These are phyloP conservation scores for Sodiomyces alkalinus DNA, from an alignment of 2,329 filamentous ascomycete genomes.

Conservation along the genomic window DNA sequence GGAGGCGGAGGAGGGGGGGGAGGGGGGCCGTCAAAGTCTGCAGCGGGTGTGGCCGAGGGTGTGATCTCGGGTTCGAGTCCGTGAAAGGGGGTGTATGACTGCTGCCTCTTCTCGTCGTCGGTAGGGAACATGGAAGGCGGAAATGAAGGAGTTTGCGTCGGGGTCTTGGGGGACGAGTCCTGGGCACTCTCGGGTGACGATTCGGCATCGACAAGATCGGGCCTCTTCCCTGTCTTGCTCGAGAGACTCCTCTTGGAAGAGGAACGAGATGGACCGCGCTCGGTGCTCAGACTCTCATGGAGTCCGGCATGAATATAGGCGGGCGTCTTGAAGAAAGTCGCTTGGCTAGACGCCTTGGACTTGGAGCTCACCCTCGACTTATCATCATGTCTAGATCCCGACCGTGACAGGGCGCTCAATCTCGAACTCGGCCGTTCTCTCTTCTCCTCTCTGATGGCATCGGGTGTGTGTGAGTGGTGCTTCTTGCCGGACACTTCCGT, in stretches of 20 bases:
- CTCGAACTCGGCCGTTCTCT: conserved; percentile 26
- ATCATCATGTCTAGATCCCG: conserved; percentile 30
- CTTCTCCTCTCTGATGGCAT: conserved; percentile 10
- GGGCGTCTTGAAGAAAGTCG: conserved; percentile 31
- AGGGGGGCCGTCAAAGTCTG: conserved; percentile 21
- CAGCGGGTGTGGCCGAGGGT: conserved; percentile 23
- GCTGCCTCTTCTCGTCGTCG: conserved; percentile 22
- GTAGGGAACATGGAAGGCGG: conserved; percentile 23
- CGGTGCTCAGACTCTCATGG: conserved; percentile 11
- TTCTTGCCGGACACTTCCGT: conserved; percentile 39
- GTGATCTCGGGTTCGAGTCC: conserved; percentile 20
- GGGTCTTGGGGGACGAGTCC: conserved; percentile 46
- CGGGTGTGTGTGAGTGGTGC: conserved; percentile 12
- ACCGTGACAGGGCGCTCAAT: conserved; percentile 26
- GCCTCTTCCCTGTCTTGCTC: conserved; percentile 26
- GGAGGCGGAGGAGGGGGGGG: conserved; percentile 59
- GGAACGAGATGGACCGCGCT: conserved; percentile 7
- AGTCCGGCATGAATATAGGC: conserved; percentile 11
- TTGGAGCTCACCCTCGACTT: conserved; percentile 36
- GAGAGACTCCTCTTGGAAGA: conserved; percentile 15
- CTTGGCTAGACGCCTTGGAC: conserved; percentile 43
- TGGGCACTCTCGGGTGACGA: conserved; percentile 30
- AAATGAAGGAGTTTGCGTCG: conserved; percentile 38
- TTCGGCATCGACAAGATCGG: conserved; percentile 26
- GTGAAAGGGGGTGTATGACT: conserved; percentile 18